phyloP scores from a whole-genome alignment of 192 early-diverging fungal genomes.

The Entomortierella lignicola region DNA sequence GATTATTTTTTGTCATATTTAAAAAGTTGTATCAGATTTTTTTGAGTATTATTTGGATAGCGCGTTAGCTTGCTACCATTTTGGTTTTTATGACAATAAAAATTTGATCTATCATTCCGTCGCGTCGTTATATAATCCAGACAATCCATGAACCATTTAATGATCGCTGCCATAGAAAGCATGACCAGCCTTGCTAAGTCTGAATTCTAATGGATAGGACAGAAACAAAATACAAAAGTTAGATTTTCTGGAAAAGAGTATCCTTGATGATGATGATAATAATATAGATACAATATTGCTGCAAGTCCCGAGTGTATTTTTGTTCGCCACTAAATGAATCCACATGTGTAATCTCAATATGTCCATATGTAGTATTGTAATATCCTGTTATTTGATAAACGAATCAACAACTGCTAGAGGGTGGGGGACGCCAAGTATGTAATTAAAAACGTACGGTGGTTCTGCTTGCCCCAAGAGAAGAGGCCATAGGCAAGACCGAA shows the following conservation, averaged over 20 bases:
- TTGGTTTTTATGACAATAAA: constrained; percentile 1
- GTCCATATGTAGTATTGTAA: no score
- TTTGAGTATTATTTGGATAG: no score
- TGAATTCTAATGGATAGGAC: constrained; percentile 14
- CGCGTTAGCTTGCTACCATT: not conserved
- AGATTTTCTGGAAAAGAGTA: not conserved
- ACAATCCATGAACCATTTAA: constrained; percentile 10
- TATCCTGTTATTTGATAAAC: no score
- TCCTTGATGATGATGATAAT: no score
- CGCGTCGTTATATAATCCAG: not conserved
- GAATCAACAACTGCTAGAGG: no score
- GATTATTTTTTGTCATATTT: constrained; percentile 6
- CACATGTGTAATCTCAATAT: no score
- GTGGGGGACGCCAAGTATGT: no score
- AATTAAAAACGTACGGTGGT: constrained; percentile 47
- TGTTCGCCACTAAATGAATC: no score
- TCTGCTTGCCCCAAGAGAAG: constrained; percentile 61
- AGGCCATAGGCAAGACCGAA: constrained; percentile 58
- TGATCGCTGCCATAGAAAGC: constrained; percentile 10
- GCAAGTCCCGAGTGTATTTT: no score
- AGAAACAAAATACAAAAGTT: not conserved
- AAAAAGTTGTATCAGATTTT: not conserved
- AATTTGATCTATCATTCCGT: constrained; percentile 3
- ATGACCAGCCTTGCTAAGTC: constrained; percentile 55
- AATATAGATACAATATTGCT: no score